Evolutionary conservation across 306 rosid species (phyloP).

Genomic region (Styphnolobium japonicum): DNA sequence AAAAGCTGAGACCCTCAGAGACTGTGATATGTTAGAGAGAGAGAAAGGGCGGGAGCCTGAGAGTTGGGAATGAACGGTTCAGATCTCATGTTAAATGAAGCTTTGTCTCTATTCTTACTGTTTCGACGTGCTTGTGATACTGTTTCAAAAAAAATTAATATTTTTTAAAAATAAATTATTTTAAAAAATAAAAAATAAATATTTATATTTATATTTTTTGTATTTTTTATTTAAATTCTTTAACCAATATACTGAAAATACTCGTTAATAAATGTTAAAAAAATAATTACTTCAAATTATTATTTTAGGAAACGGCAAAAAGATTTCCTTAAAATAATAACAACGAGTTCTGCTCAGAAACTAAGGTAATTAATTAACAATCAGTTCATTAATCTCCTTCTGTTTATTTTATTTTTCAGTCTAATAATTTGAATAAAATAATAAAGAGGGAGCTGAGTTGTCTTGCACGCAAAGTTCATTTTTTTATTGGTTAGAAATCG

Average conservation of each 20-base stretch:
- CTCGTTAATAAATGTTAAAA: too few relatives aligned
- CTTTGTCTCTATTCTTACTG: conserved; percentile 29
- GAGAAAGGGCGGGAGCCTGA: not conserved
- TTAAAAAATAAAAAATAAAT: not conserved
- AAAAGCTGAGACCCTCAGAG: conserved; percentile 31
- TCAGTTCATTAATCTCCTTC: not conserved
- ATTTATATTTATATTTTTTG: too few relatives aligned
- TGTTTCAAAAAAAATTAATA: not conserved
- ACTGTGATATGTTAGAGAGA: not conserved
- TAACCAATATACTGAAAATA: too few relatives aligned
- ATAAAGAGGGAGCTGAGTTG: conserved; percentile 36
- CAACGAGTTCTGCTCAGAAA: not conserved
- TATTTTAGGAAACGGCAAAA: conserved; percentile 15
- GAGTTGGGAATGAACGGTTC: conserved; percentile 24
- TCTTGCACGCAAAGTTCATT: conserved; percentile 40
- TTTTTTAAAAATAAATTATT: too few relatives aligned
- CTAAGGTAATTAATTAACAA: not conserved
- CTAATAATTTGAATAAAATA: not conserved
- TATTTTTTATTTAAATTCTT: too few relatives aligned
- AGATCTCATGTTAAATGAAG: not conserved
- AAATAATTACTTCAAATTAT: too few relatives aligned
- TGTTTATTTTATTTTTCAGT: not conserved
- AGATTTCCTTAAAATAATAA: conserved; percentile 2
- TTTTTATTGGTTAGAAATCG: conserved; percentile 34
- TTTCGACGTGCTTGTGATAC: too few relatives aligned